Evolutionary conservation across 345 rosid genomes (phyloP).

Genomic region (Lumnitzera littorea): DNA sequence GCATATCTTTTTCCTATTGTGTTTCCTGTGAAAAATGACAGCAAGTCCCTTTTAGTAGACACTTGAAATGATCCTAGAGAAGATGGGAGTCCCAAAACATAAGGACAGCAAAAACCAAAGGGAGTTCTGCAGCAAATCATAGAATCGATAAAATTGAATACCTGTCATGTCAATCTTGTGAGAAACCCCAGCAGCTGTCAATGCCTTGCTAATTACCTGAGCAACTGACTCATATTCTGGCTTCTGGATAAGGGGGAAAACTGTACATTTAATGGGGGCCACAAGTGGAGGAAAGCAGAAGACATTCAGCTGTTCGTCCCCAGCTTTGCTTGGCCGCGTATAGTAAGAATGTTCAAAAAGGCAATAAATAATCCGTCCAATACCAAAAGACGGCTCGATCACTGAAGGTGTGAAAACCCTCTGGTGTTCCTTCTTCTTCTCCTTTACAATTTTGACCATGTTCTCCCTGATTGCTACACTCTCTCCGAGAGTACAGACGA

Average conservation of each 20-base stretch:
- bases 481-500: slow-evolving; percentile 64
- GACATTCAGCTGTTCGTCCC: slow-evolving; percentile 76
- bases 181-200: slow-evolving; percentile 72
- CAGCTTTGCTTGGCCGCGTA: slow-evolving; percentile 80
- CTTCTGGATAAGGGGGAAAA: slow-evolving; percentile 89
- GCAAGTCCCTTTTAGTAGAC: background rate
- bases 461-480: slow-evolving; percentile 58
- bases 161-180: slow-evolving; percentile 94
- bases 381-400: slow-evolving; percentile 91
- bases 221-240: slow-evolving; percentile 74
- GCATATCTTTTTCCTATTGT: slow-evolving; percentile 95
- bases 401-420: slow-evolving; percentile 89
- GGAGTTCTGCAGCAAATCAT: background rate
- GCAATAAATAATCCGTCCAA: slow-evolving; percentile 91
- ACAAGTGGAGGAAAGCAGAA: slow-evolving; percentile 89
- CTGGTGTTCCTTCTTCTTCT: slow-evolving; percentile 83
- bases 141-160: slow-evolving; percentile 5
- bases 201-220: slow-evolving; percentile 56
- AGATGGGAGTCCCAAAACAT: background rate
- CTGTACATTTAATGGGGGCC: slow-evolving; percentile 91
- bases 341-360: slow-evolving; percentile 86
- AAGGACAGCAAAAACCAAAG: background rate
- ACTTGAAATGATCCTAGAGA: background rate
- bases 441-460: slow-evolving; percentile 88
- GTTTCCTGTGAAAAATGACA: slow-evolving; percentile 42